Evolutionary conservation across 257 asterid species (phyloP), one percentile per base, ranked within the genome.

Genomic region (Scutellaria barbata): DNA sequence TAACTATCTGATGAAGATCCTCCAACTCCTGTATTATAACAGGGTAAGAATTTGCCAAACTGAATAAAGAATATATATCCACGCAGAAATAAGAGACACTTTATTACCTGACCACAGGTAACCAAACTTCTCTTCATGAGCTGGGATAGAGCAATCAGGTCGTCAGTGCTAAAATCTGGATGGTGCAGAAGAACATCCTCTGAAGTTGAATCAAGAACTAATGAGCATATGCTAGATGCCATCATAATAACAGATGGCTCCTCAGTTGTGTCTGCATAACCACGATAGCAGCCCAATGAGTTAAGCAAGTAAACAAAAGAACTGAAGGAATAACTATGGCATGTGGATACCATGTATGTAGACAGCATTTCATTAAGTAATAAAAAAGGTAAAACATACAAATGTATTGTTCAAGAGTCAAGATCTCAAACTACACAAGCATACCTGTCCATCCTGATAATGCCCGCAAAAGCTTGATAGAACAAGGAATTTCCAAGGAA

Each of bases 201-300:
- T 7, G 92, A 86, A 60, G 90, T 93, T 58, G 88, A 76, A 73
- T 85, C 84, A 22, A 91, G 92, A 66, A 94, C 74, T 43, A 91
- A 74, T 0, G 98, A 81, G 79, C 93, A 89, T 61, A 91, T 88
- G 82, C 90, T 84, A 67, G 96, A 83, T 39, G 95, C 95, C 95
- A 89, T 88, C 95, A 91, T 80, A 48, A 89, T 78, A 57, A 75
- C 76, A 68, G 78, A 73, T 16, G 63, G 70, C 46, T 91, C 95
- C 11, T 35, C 71, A 11, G 71, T 69, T 45, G 65, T 68, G 76
- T 76, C 90, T 81, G 85, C 75, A 76, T 54, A 67, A 43, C 42
- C 65, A 69, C 53, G 64, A 12, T 45, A 14, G 10, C 16, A 71
- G 54, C 61, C 48, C 43, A 73, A 40, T 17, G 40, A 64, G 14